A percentile compares a stretch with the other conserved stretches of the same genome.
Evolutionary conservation across 306 rosid genomes (phyloP).

Genomic region (Cucumis melo): DNA sequence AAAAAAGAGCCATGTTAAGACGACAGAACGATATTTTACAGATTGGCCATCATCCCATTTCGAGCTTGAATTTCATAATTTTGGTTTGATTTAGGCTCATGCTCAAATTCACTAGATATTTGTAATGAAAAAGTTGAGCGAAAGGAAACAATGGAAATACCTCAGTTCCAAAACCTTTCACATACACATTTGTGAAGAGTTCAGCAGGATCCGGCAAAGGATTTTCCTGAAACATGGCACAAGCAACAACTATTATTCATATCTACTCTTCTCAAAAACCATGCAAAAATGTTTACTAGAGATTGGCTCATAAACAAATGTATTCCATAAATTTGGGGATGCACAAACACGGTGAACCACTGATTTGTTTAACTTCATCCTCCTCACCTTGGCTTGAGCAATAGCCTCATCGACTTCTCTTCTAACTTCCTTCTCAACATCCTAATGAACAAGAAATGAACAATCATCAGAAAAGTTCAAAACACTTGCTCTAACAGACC

Average conservation of each 20-base stretch:
- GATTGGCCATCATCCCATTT: not conserved
- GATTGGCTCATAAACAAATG: not conserved
- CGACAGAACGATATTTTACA: not conserved
- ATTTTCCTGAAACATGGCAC: slow-evolving; percentile 52
- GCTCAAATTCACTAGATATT: not conserved
- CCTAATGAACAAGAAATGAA: slow-evolving; percentile 27
- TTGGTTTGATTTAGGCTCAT: not conserved
- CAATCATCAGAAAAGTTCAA: not conserved
- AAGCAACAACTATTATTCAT: not conserved
- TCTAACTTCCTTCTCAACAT: slow-evolving; percentile 66
- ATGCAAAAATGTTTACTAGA: not conserved
- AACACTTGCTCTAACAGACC: not conserved
- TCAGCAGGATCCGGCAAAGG: slow-evolving; percentile 74
- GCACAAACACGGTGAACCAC: not conserved
- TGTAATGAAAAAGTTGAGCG: not conserved
- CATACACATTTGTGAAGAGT: slow-evolving; percentile 54
- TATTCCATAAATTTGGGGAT: not conserved
- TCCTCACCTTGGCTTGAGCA: slow-evolving; percentile 79
- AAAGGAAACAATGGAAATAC: slow-evolving; percentile 17
- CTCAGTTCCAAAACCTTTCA: slow-evolving; percentile 64
- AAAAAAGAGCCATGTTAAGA: not conserved
- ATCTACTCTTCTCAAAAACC: not conserved
- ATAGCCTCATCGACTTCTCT: slow-evolving; percentile 87
- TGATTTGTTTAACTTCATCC: not conserved
- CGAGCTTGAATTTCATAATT: not conserved